Base-by-base conservation (phyloP, 2,329 filamentous ascomycete species). In the Xenoacremonium recifei region DNA sequence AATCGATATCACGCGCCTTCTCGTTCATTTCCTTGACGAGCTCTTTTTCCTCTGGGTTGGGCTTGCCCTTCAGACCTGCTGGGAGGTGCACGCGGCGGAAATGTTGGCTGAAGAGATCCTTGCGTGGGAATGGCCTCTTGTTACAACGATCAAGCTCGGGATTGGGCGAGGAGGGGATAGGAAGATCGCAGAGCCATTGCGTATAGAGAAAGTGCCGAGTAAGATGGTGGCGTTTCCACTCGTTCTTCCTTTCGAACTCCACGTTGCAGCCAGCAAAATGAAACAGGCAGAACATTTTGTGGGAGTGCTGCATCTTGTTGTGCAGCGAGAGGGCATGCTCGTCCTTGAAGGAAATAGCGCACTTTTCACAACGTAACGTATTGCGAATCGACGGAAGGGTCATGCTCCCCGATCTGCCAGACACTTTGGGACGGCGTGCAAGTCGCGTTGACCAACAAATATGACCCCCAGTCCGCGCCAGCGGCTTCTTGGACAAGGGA, bases 71-170 rank as follows among this genome's bases (percentile, higher is more conserved):
- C n/a, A n/a, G n/a, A n/a, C n/a, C n/a, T 17, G 25, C 63, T 0
- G 79, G 76, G 0, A 78, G 72, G 60, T 96, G 91, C 88, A 95
- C 95, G 35, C 92, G 85, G 5, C 88, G 79, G 3, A 92, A 75
- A 59, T 96, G 92, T 58, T 95, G 89, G 0, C 85, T 89, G 68
- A 91, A 96, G 9, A 96, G 79, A 58, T 96, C 91, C 62, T 95
- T 95, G 57, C 91, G 85, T 66, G 95, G 95, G 72, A 96, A 96
- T 55, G 76, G 72, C 21, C 69, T 67, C 3, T 47, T 31, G 4
- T 44, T 49, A 29, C 42, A 54, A n/a, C n/a, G n/a, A n/a, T n/a
- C n/a, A n/a, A n/a, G n/a, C n/a, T n/a, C n/a, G 34, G 55, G 61
- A 18, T 58, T 59, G 10, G 59, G 53, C 19, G 66, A 58, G 13